Conservation (phyloP, 805 yeast genomes). For the Candida incommunis region DNA sequence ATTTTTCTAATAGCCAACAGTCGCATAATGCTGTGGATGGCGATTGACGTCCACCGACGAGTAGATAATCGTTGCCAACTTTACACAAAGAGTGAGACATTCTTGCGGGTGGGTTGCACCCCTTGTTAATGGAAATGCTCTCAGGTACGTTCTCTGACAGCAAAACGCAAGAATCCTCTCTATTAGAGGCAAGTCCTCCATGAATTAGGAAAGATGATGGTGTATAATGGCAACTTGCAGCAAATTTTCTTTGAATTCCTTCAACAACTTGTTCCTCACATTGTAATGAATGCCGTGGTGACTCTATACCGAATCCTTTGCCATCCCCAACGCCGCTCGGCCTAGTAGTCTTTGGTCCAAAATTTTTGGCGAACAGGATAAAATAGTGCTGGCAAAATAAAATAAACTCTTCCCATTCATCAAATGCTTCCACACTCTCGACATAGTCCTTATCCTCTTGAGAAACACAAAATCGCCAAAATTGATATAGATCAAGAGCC, state of each 20-base stretch:
- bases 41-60: slow-evolving; percentile 55
- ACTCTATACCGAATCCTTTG: no score
- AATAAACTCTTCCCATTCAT: slow-evolving; percentile 74
- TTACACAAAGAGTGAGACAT: slow-evolving; percentile 43
- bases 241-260: slow-evolving; percentile 25
- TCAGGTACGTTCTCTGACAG: slow-evolving; percentile 2
- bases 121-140: slow-evolving; percentile 2
- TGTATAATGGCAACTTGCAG: slow-evolving; percentile 21
- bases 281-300: no score
- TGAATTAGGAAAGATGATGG: slow-evolving; percentile 12
- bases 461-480: slow-evolving; percentile 39
- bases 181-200: slow-evolving; percentile 23
- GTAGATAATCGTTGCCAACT: slow-evolving; percentile 19
- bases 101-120: slow-evolving; percentile 24
- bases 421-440: slow-evolving; percentile 49
- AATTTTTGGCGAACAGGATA: slow-evolving; percentile 47
- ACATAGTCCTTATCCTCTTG: slow-evolving; percentile 27
- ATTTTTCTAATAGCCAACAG: slow-evolving; percentile 25
- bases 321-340: not conserved
- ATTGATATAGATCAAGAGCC: slow-evolving; percentile 37
- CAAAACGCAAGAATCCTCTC: slow-evolving; percentile 9
- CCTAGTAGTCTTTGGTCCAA: slow-evolving; percentile 11
- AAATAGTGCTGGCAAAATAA: slow-evolving; percentile 65
- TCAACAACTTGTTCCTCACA: not conserved
- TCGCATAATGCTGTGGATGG: slow-evolving; percentile 38